Evolutionary conservation across 1,139 yeast species (phyloP).

Genomic region (Pichia cactophila): DNA sequence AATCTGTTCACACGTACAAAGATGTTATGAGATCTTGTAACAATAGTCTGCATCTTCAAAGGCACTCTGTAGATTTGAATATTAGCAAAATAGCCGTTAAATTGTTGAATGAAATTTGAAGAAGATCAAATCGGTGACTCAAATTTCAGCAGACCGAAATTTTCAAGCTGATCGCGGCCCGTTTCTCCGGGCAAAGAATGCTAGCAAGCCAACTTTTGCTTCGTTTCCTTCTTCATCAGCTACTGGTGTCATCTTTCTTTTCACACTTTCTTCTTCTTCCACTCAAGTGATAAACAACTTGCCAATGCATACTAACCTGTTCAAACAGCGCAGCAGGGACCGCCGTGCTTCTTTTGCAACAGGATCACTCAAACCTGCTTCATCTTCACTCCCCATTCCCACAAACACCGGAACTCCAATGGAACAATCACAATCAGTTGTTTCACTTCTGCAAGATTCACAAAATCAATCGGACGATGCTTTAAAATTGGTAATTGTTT

Average conservation of each 20-base stretch:
- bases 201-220: neutral
- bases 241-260: neutral
- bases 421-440: neutral
- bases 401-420: neutral
- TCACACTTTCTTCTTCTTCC: neutral
- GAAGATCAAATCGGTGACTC: neutral
- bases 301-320: neutral
- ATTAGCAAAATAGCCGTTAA: too few relatives aligned
- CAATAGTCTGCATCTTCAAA: neutral
- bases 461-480: constrained; percentile 17
- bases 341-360: neutral
- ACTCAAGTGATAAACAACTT: neutral
- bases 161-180: constrained; percentile 1
- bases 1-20: neutral
- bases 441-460: neutral
- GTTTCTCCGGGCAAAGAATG: constrained; percentile 12
- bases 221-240: neutral
- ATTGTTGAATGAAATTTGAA: neutral
- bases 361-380: too few relatives aligned
- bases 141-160: too few relatives aligned
- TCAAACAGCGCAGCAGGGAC: neutral
- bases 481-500: constrained; percentile 63
- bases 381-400: neutral
- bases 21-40: neutral
- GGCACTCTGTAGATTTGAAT: neutral